Conservation (phyloP, 306 rosid genomes). For the Herpetospermum pedunculosum region DNA sequence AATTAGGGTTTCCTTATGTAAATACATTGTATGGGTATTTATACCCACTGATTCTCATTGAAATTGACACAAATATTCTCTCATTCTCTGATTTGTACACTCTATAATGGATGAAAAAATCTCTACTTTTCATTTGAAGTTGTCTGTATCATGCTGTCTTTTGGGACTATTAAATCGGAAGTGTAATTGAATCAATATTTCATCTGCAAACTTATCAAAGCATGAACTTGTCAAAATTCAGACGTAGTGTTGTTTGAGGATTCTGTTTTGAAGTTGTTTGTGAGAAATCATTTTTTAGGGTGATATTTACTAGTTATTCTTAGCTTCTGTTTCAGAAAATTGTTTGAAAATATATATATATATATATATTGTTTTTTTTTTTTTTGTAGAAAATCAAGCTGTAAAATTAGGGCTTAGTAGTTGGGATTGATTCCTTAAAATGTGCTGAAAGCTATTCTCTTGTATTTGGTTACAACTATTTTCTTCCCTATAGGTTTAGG, state of each 20-base stretch:
- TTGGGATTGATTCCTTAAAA: too few relatives aligned
- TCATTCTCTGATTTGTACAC: too few relatives aligned
- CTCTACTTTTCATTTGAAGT: neutral
- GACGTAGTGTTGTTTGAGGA: neutral
- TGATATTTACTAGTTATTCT: neutral
- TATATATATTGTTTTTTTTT: too few relatives aligned
- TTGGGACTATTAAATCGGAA: neutral
- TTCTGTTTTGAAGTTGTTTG: neutral
- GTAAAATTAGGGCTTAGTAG: too few relatives aligned
- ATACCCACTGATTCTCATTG: too few relatives aligned
- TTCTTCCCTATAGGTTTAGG: too few relatives aligned
- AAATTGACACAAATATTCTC: too few relatives aligned
- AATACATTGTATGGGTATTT: too few relatives aligned
- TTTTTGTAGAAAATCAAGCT: too few relatives aligned
- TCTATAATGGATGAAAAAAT: neutral
- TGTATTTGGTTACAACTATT: too few relatives aligned
- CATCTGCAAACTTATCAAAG: neutral
- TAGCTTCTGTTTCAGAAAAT: neutral
- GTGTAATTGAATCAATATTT: neutral
- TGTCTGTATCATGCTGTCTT: neutral
- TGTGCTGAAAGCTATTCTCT: too few relatives aligned
- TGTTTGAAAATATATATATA: neutral
- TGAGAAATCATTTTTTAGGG: neutral
- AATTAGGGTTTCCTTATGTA: too few relatives aligned
- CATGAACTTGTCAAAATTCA: neutral